These are phyloP conservation scores for Leccinum fibrillosum DNA, from an alignment of 768 basidiomycete genomes.

Conservation along the genomic window DNA sequence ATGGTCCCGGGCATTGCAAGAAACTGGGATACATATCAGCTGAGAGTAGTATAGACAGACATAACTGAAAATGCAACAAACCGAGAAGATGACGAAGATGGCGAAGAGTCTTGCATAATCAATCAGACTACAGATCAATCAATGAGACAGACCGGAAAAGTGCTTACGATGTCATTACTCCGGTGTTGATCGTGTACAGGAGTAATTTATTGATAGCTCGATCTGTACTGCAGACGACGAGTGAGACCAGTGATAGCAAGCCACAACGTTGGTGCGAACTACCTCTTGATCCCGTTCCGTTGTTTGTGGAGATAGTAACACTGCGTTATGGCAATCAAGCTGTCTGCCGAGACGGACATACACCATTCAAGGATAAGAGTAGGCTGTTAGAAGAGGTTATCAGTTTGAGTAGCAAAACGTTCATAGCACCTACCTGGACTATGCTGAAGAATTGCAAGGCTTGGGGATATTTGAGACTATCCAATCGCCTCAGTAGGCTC, in stretches of 20 bases:
- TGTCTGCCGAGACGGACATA: neutral
- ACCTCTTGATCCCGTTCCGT: neutral
- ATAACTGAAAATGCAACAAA: neutral
- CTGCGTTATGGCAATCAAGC: neutral
- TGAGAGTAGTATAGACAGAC: neutral
- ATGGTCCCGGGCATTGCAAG: neutral
- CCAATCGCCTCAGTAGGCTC: neutral
- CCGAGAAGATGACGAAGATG: neutral
- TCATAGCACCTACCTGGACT: neutral
- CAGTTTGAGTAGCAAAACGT: neutral
- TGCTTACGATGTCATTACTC: neutral
- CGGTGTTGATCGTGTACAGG: conserved; percentile 13
- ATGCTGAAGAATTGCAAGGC: neutral
- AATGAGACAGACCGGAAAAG: too few species aligned
- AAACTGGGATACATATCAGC: neutral
- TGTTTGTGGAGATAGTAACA: neutral
- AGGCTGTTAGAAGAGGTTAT: neutral
- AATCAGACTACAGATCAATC: neutral
- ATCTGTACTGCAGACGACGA: conserved; percentile 10
- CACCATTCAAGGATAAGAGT: neutral
- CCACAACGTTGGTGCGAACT: neutral
- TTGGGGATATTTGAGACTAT: neutral
- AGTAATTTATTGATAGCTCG: conserved; percentile 14
- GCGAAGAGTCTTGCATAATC: neutral
- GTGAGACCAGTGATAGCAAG: neutral